phyloP scores from a whole-genome alignment of 495 filamentous ascomycete species.

The Talaromyces thailandensis region DNA sequence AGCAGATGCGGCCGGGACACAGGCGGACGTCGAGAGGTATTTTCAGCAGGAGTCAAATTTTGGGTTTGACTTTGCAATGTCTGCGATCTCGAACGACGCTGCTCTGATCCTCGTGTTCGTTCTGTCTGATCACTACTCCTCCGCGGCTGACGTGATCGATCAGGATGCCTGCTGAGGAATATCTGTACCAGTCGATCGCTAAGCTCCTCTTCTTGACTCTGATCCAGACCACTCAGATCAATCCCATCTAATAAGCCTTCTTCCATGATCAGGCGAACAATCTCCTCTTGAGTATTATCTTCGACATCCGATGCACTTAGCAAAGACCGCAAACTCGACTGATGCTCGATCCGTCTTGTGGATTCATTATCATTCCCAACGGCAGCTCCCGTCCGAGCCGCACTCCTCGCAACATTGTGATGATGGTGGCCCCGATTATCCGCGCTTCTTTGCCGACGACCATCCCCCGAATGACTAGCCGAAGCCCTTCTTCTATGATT shows the following conservation, averaged over 20 bases:
- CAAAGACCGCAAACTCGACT: slow-evolving; percentile 75
- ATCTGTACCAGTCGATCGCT: slow-evolving; percentile 83
- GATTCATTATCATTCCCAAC: slow-evolving; percentile 10
- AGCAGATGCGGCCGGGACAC: slow-evolving; percentile 48
- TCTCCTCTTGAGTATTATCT: slow-evolving; percentile 71
- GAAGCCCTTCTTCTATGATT: slow-evolving; percentile 28
- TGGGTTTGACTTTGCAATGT: slow-evolving; percentile 17
- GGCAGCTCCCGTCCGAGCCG: neutral
- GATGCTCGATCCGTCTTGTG: slow-evolving; percentile 60
- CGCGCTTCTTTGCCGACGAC: slow-evolving; percentile 19
- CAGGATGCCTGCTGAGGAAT: slow-evolving; percentile 60
- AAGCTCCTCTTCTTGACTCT: slow-evolving; percentile 72
- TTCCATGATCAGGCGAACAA: slow-evolving; percentile 78
- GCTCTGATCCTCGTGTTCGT: slow-evolving; percentile 12
- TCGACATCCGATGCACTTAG: slow-evolving; percentile 69
- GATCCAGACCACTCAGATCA: slow-evolving; percentile 71
- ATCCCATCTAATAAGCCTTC: slow-evolving; percentile 81
- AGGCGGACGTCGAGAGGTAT: slow-evolving; percentile 35
- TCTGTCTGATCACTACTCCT: slow-evolving; percentile 16
- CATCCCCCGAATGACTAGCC: slow-evolving; percentile 14
- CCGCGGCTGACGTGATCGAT: slow-evolving; percentile 24
- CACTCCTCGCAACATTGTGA: slow-evolving; percentile 3
- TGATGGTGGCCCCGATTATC: slow-evolving; percentile 21
- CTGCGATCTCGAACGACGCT: slow-evolving; percentile 25
- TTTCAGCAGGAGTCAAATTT: slow-evolving; percentile 10